Conservation (phyloP, 768 basidiomycete species). For the Mrakia frigida region DNA sequence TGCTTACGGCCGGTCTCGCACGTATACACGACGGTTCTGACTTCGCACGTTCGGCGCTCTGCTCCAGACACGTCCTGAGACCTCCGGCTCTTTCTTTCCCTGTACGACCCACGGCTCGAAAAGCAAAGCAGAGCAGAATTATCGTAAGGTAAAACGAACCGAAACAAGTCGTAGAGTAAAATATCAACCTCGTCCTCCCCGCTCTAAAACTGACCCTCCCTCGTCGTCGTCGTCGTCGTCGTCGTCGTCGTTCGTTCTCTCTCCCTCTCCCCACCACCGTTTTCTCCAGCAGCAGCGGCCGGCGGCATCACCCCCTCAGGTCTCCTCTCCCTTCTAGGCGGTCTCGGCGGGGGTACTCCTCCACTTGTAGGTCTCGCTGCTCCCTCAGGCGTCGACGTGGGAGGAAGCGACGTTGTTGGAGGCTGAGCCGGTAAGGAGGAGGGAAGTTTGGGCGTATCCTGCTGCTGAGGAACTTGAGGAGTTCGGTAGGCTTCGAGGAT, state of each 20-base stretch:
- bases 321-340: slow-evolving; percentile 23
- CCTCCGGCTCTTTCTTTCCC: too few species aligned
- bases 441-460: not conserved
- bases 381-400: not conserved
- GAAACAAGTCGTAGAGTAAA: not conserved
- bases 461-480: not conserved
- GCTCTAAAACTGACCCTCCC: not conserved
- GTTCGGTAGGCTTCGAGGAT: slow-evolving; percentile 3
- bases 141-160: too few species aligned
- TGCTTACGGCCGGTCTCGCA: too few species aligned
- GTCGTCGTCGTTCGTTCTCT: not conserved
- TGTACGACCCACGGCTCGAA: too few species aligned
- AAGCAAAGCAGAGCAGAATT: too few species aligned
- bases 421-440: not conserved
- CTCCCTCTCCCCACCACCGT: not conserved
- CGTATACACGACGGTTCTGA: too few species aligned
- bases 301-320: not conserved
- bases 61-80: too few species aligned
- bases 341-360: slow-evolving; percentile 17
- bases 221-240: not conserved
- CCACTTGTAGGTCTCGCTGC: not conserved
- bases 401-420: not conserved
- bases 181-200: not conserved
- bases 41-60: too few species aligned
- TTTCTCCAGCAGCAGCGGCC: not conserved